Conservation (phyloP, 2,329 filamentous ascomycete species). For the Xylariaceae sp. region DNA sequence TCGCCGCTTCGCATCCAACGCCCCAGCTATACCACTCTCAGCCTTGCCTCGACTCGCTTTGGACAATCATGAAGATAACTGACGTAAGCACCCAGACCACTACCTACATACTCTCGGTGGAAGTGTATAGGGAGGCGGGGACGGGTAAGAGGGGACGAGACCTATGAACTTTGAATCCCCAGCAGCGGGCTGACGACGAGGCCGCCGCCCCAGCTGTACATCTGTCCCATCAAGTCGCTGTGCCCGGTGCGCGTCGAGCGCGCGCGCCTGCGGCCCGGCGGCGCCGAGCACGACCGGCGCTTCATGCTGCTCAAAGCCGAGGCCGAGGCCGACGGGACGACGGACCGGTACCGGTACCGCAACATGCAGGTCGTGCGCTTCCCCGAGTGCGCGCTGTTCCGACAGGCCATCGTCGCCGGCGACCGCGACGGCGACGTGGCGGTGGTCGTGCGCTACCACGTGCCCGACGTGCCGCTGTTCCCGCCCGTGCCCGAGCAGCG, state of each 20-base stretch:
- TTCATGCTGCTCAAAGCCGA: conserved; percentile 61
- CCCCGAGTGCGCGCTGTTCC: conserved; percentile 57
- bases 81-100: too few species aligned
- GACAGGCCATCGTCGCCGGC: conserved; percentile 41
- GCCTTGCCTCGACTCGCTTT: too few species aligned
- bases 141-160: too few species aligned
- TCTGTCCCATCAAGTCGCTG: conserved; percentile 70
- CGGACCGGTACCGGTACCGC: conserved; percentile 9
- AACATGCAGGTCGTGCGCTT: conserved; percentile 50
- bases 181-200: background rate
- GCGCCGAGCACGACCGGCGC: conserved; percentile 57
- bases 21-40: too few species aligned
- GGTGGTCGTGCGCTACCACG: conserved; percentile 37
- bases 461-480: conserved; percentile 29
- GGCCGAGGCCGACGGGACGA: conserved; percentile 26
- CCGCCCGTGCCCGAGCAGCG: conserved; percentile 29
- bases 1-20: too few species aligned
- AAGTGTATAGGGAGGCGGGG: too few species aligned
- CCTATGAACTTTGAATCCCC: too few species aligned
- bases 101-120: too few species aligned
- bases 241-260: conserved; percentile 48
- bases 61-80: conserved; percentile 10
- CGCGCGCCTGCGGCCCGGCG: conserved; percentile 51
- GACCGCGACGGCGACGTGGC: too few species aligned
- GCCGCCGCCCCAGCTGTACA: conserved; percentile 44